Evolutionary conservation across 164 flowering plant genomes (phyloP), one percentile per base, ranked within the genome.

Genomic region (Chloranthus sessilifolius): DNA sequence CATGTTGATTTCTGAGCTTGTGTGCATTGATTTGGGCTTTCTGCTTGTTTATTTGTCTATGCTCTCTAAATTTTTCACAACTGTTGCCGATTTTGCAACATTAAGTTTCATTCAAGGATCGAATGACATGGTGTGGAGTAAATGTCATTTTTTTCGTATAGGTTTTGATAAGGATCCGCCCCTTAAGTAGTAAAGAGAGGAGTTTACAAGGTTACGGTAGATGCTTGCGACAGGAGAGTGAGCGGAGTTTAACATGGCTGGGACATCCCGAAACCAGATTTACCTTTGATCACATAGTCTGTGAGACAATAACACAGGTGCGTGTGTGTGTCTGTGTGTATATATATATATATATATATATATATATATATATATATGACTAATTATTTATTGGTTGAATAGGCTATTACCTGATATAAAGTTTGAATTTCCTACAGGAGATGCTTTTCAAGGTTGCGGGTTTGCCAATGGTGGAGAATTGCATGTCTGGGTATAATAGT

Each of bases 401-500:
- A 15, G 16, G 37, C 40, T 33, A 7, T 20, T 1, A 5, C 41
- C 38, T 33, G 34, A 47, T 17, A 11, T 1, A 22, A 43, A 36
- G 37, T 27, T 30, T 20, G 15, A n/a, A 46, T 30, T 20, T 43
- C 30, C 2, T 62, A 19, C 35, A 89, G 97, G 95, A 84, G 71
- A 76, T 75, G 58, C 84, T 89, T 37, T 89, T 89, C 67, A 69
- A 60, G 59, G 86, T 77, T 47, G 94, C 85, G 45, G 95, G 95
- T 26, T 43, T 83, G 50, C 95, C 95, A 31, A 86, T 86, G 84
- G 95, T 89, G 66, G 97, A 89, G 67, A 89, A 89, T 64, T 89
- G 95, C 73, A 72, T 89, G 92, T 82, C 90, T 60, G 97, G 97
- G 15, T 89, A 89, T 54, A 86, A 89, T 44, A 89, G 97, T 62